phyloP scores from a whole-genome alignment of 805 yeast species.

The Candida silvicultrix region DNA sequence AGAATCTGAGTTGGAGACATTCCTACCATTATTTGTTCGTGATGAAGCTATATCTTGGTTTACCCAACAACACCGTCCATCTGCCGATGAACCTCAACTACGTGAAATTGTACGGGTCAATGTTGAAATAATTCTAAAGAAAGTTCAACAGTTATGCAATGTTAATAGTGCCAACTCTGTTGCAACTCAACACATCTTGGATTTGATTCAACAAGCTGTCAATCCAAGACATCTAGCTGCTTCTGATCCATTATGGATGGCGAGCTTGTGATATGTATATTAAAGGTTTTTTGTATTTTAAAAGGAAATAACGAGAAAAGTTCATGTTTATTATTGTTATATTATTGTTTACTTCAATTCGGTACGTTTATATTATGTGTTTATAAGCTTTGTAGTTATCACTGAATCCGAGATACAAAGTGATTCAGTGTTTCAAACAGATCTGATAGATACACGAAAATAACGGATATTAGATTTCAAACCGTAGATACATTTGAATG shows the following conservation, averaged over 20 bases:
- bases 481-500: no score
- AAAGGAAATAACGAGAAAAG: neutral
- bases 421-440: no score
- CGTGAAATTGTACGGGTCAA: constrained; percentile 84
- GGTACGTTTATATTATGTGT: neutral
- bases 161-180: constrained; percentile 45
- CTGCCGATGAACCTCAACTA: constrained; percentile 77
- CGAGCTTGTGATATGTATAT: constrained; percentile 47
- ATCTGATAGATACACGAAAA: no score
- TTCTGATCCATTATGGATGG: constrained; percentile 93
- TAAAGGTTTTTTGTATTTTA: neutral
- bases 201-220: constrained; percentile 89
- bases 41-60: constrained; percentile 96
- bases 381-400: neutral
- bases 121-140: constrained; percentile 76
- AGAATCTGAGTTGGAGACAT: constrained; percentile 86
- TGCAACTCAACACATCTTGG: constrained; percentile 85
- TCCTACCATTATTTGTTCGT: constrained; percentile 87
- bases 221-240: constrained; percentile 90
- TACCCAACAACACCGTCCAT: constrained; percentile 76
- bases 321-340: neutral
- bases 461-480: no score
- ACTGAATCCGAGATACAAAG: no score
- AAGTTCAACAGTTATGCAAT: constrained; percentile 74
- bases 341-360: neutral